Evolutionary conservation across 1,284 basidiomycete species (phyloP).

Genomic region (Trametes sp.): DNA sequence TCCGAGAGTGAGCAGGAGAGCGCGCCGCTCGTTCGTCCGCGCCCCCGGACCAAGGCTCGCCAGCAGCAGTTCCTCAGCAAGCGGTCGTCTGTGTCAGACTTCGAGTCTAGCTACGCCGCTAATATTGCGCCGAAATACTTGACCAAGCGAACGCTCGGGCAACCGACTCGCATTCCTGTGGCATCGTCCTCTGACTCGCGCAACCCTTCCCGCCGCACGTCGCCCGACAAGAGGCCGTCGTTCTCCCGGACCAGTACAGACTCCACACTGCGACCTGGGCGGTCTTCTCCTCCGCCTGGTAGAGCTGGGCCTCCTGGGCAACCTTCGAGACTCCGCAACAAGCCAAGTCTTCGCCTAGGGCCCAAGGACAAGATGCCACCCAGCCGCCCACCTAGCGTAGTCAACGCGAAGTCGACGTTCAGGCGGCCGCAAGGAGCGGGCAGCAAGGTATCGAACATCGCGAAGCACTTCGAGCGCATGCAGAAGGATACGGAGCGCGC

Average conservation of each 20-base stretch:
- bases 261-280: constrained; percentile 32
- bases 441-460: constrained; percentile 76
- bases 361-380: constrained; percentile 58
- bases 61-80: constrained; percentile 48
- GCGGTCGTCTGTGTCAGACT: constrained; percentile 80
- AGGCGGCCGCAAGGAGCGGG: constrained; percentile 59
- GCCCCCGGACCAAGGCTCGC: constrained; percentile 53
- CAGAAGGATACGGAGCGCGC: constrained; percentile 71
- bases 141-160: constrained; percentile 54
- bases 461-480: constrained; percentile 81
- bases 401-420: constrained; percentile 56
- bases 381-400: constrained; percentile 50
- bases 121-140: constrained; percentile 81
- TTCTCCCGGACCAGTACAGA: constrained; percentile 43
- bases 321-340: constrained; percentile 46
- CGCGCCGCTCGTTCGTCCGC: constrained; percentile 46
- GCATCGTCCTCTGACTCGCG: constrained; percentile 60
- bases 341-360: constrained; percentile 48
- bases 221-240: constrained; percentile 71
- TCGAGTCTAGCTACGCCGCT: constrained; percentile 89
- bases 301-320: constrained; percentile 26
- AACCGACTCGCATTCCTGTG: constrained; percentile 57
- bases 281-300: constrained; percentile 25
- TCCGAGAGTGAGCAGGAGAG: constrained; percentile 81
- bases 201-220: constrained; percentile 67